Base-by-base conservation (phyloP, 331 rosid genomes). In the Quercus lobata region DNA sequence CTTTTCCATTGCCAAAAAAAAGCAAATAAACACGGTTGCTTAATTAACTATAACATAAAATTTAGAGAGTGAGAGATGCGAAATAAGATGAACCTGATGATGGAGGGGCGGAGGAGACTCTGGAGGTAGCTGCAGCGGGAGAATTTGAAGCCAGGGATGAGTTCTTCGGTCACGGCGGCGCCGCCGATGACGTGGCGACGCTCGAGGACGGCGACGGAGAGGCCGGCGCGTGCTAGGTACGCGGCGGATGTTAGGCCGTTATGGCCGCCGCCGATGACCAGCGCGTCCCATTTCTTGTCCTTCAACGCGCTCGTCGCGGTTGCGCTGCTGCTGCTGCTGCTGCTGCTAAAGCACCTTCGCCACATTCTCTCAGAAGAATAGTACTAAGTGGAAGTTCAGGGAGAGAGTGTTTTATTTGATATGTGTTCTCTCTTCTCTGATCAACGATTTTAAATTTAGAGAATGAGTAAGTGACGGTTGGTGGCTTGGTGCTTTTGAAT, bases 41-140 rank as follows among this genome's bases (percentile, higher is more conserved):
- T 15, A 65, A 30, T 30, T 30, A 6, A 30, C 19, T 17, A 6
- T 6, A 12, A 22, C 1, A 25, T 27, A 12, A 27, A 24, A 49
- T 49, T 49, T 12, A 2, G 32, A 60, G 32, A 60, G 32, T 4
- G 3, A 25, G 68, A 60, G 3, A 0, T 5, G 68, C 32, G 68
- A 15, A 25, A 60, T 11, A 11, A 60, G 1, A 60, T 60, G 35
- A 15, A 60, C 95, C 83, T 89, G 84, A 95, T 92, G 54, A 95
- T 34, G 41, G 93, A 75, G 14, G 98, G 97, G 4, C 98, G 93
- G 70, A 95, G 94, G 35, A 95, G 97, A 79, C 98, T 95, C 37
- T 91, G 98, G 22, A 95, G 96, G 79, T 92, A 95, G 82, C 98
- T 95, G 81, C 97, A 95, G 27, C 98, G 94, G 57, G 98, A 92